Evolutionary conservation across 164 flowering plant genomes (phyloP), one percentile per base, ranked within the genome.

Genomic region (Taxillus chinensis): DNA sequence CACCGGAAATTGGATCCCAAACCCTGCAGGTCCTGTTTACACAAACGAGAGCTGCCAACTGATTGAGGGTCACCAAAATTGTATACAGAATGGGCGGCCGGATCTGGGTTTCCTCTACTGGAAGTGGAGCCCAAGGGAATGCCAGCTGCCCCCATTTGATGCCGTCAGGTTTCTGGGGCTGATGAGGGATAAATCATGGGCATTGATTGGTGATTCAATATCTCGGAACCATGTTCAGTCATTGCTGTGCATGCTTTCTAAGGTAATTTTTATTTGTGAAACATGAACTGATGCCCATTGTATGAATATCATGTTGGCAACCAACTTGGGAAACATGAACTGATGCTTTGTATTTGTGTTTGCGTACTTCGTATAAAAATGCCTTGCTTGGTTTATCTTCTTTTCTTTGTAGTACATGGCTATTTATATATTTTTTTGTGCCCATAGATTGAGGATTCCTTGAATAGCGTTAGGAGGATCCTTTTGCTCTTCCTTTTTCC

Each of bases 161-260:
- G 71, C 90, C 6, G 16, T 55, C 63, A 83, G 53, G 43, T 93
- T 93, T 78, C 87, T 93, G 9, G 71, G 76, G 62, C 43, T 77
- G 69, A 93, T 90, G 99, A 81, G 84, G 77, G 75, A 89, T 70
- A 93, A 89, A 66, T 37, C 73, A 5, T 87, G 86, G 91, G 95
- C 86, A 2, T 73, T 90, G 41, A 78, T 90, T 53, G 97, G 99
- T 11, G 99, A 93, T 77, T 93, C 97, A 2, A 93, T 93, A 62
- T 72, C 88, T 40, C 86, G 99, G 45, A 90, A 93, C 75, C 95
- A 90, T 75, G 85, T 87, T 12, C 97, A 93, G 76, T 93, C 99
- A 5, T 73, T 93, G 63, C 79, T 90, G 42, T 93, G 99, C 75
- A 75, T 83, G 71, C 92, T 93, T 45, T 80, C 96, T 4, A 75